Percentiles rank a stretch among this genome's conserved stretches.
These are phyloP conservation scores for Paramecium biaurelia DNA, from an alignment of 73 alveolate species.

Conservation along the genomic window DNA sequence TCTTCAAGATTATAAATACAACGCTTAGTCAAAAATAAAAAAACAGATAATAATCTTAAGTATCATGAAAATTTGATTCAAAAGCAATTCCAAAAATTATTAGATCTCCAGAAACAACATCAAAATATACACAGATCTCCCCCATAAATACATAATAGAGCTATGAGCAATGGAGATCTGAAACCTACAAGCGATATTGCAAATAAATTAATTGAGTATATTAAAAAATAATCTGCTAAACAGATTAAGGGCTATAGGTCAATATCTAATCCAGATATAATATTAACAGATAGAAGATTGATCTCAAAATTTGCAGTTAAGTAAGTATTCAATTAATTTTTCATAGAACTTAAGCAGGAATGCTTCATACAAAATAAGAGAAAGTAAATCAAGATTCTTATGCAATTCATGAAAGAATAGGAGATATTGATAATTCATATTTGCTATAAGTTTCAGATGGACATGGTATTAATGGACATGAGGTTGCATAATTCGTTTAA, in stretches of 20 bases:
- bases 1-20: neutral
- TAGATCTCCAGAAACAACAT: neutral
- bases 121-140: neutral
- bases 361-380: slow-evolving; percentile 31
- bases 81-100: slow-evolving; percentile 22
- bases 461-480: slow-evolving; percentile 96
- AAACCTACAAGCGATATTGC: slow-evolving; percentile 36
- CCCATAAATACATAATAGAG: slow-evolving; percentile 12
- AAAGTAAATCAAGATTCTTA: slow-evolving; percentile 58
- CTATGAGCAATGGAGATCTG: slow-evolving; percentile 47
- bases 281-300: neutral
- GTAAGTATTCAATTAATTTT: neutral
- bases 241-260: slow-evolving; percentile 41
- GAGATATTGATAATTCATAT: slow-evolving; percentile 69
- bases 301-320: slow-evolving; percentile 17
- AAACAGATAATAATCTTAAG: neutral
- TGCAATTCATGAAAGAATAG: slow-evolving; percentile 10
- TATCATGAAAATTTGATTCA: slow-evolving; percentile 41
- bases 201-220: slow-evolving; percentile 26
- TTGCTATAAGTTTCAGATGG: slow-evolving; percentile 97
- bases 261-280: slow-evolving; percentile 33
- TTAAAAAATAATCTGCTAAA: slow-evolving; percentile 39
- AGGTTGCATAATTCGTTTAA: slow-evolving; percentile 85
- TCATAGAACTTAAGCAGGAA: slow-evolving; percentile 41
- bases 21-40: neutral